A percentile compares a stretch with the other conserved stretches of the same genome.
These are phyloP conservation scores for Mixia osmundae DNA, from an alignment of 1,284 basidiomycete species.

Conservation along the genomic window DNA sequence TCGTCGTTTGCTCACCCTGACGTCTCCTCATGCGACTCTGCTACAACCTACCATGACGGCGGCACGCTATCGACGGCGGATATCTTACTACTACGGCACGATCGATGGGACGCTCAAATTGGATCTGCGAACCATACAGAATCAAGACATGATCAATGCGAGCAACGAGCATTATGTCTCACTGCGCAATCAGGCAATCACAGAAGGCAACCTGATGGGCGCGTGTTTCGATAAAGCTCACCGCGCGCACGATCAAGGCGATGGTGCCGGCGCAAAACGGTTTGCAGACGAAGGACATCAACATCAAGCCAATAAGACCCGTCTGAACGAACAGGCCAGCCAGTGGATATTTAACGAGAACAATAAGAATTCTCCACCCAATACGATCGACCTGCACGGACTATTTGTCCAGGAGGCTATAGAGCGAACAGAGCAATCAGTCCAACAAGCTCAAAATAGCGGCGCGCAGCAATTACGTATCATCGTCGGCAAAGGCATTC, in stretches of 20 bases:
- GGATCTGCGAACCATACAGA: too few relatives aligned
- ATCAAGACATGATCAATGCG: slow-evolving; percentile 3
- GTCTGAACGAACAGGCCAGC: slow-evolving; percentile 59
- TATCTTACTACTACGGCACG: too few relatives aligned
- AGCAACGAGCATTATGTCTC: slow-evolving; percentile 32
- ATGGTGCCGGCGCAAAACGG: slow-evolving; percentile 59
- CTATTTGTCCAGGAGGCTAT: slow-evolving; percentile 65
- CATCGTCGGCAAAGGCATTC: slow-evolving; percentile 68
- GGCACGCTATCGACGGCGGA: not conserved
- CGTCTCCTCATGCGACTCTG: not conserved
- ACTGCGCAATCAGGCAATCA: slow-evolving; percentile 45
- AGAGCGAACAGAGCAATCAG: slow-evolving; percentile 19
- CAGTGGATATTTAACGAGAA: slow-evolving; percentile 85
- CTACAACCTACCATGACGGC: not conserved
- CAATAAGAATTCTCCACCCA: slow-evolving; percentile 46
- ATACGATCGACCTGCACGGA: slow-evolving; percentile 54
- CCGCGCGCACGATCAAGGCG: slow-evolving; percentile 29
- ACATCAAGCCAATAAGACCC: slow-evolving; percentile 56
- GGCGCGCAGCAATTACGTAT: slow-evolving; percentile 49
- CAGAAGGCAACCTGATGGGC: slow-evolving; percentile 43
- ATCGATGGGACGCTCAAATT: too few relatives aligned
- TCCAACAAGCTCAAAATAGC: slow-evolving; percentile 35
- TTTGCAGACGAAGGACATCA: slow-evolving; percentile 59
- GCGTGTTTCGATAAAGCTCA: slow-evolving; percentile 32
- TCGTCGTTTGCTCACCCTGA: not conserved